Evolutionary conservation across 2,329 filamentous ascomycete species (phyloP), one percentile per base, ranked within the genome.

Genomic region (Tolypocladium inflatum): DNA sequence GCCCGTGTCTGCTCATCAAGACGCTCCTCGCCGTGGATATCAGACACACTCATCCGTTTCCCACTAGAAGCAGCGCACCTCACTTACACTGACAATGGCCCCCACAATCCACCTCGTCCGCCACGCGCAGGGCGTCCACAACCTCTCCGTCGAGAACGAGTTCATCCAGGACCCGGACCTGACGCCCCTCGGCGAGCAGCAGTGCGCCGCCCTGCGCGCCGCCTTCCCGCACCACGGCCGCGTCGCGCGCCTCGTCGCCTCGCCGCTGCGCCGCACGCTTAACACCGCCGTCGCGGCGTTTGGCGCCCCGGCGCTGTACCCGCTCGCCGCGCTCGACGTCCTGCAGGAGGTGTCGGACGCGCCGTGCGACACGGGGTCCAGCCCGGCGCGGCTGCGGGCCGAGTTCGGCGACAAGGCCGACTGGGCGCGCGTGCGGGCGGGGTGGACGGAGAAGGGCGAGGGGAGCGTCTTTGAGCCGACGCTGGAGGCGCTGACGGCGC

Each of bases 121-220:
- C 72, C 88, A 91, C 71, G 88, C 86, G 15, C 79, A 90, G 74
- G 91, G 90, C 73, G 84, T 83, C 69, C 92, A 96, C 80, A 96
- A 96, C 72, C 81, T 94, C 67, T 78, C 67, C 62, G 66, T 76
- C 33, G 86, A 81, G 61, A 90, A 92, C 73, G 87, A 92, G 69
- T 68, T 75, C 60, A 76, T 96, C 45, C 85, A 71, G n/a, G 92
- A 97, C 68, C 91, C 92, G 1, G 76, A 83, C 59, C 81, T 96
- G 57, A 96, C 92, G 1, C 77, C 82, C 0, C 78, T 86, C n/a
- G 92, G 92, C 65, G 79, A 86, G 68, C 67, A 84, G 61, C 91
- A 97, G 79, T 95, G 91, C 75, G 75, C 72, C 33, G 70, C 73
- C 19, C 84, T 96, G 45, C 73, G 80, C 65, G 68, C 76, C 37